Evolutionary conservation across 331 rosid species (phyloP).

Genomic region (Ulmus americana): DNA sequence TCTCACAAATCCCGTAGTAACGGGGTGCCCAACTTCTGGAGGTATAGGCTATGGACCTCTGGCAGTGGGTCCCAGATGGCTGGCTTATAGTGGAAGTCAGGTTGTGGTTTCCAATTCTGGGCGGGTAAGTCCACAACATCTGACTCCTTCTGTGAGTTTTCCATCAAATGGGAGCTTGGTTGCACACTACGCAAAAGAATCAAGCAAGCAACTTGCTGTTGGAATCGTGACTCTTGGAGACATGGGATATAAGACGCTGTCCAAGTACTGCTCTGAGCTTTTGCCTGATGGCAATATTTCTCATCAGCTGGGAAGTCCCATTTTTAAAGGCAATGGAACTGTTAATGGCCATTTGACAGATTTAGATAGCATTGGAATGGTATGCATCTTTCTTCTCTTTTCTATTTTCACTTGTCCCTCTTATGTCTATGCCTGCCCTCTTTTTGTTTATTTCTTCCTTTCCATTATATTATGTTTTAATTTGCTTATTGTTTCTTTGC

Average conservation of each 20-base stretch:
- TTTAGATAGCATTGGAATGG: constrained; percentile 76
- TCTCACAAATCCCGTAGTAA: constrained; percentile 67
- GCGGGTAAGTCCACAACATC: constrained; percentile 69
- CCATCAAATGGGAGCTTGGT: constrained; percentile 84
- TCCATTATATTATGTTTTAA: neutral
- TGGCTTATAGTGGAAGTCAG: constrained; percentile 89
- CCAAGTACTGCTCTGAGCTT: constrained; percentile 76
- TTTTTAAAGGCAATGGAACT: constrained; percentile 48
- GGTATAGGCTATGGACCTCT: constrained; percentile 88
- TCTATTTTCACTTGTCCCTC: constrained; percentile 17
- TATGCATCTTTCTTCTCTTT: constrained; percentile 28
- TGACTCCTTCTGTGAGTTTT: constrained; percentile 62
- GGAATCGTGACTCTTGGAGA: constrained; percentile 92
- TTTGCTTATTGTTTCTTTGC: constrained; percentile 14
- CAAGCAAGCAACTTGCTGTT: constrained; percentile 92
- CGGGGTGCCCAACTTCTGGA: constrained; percentile 58
- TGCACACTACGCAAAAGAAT: constrained; percentile 92
- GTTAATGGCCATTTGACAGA: constrained; percentile 56
- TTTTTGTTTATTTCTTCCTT: neutral
- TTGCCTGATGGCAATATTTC: constrained; percentile 54
- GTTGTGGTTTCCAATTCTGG: constrained; percentile 44
- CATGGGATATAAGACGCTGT: constrained; percentile 85
- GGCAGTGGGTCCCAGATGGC: constrained; percentile 92
- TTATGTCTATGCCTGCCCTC: neutral
- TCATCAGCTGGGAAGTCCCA: constrained; percentile 44